Base-by-base conservation (phyloP, 345 rosid species). In the Barbarea vulgaris region DNA sequence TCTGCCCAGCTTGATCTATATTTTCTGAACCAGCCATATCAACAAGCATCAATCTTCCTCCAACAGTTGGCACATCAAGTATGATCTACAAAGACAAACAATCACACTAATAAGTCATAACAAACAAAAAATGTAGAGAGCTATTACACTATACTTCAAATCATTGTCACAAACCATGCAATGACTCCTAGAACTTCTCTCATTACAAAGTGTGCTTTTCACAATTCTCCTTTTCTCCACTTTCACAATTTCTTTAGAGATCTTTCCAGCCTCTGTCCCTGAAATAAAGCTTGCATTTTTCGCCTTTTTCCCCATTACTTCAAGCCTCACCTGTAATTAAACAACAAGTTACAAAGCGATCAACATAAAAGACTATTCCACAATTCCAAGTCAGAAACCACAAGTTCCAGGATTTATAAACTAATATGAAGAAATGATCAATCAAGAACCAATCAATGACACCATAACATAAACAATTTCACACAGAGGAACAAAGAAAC, bases 11-110 rank as follows among this genome's bases (percentile, higher is more conserved):
- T 81, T 90, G 97, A 70, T 95, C 99, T 31, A 95, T 92, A 75
- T 95, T 95, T 58, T 95, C 99, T 14, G 99, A 95, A 70, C 99
- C 99, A 53, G 99, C 99, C 99, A 95, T 95, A 65, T 95, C 99
- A 22, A 95, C 99, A 48, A 95, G 97, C 99, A 95, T 92, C 64
- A 95, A 80, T 64, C 91, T 82, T 77, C 99, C 99, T 34, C 99
- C 99, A 59, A 95, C 97, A 0, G 97, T 89, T 15, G 99, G 99
- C 24, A 92, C 99, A 85, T 95, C 97, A 46, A 95, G 91, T 55
- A 92, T 89, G 56, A 95, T 87, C 99, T 95, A 83, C 59, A 50
- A 14, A 67, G 31, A 37, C 15, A 25, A 68, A 68, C 30, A 56
- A 5, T n/a, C 2, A 61, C 22, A 46, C 18, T 19, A 7, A 19